These are phyloP conservation scores for Delphinella strobiligena DNA, from an alignment of 2,329 filamentous ascomycete species.

Conservation along the genomic window DNA sequence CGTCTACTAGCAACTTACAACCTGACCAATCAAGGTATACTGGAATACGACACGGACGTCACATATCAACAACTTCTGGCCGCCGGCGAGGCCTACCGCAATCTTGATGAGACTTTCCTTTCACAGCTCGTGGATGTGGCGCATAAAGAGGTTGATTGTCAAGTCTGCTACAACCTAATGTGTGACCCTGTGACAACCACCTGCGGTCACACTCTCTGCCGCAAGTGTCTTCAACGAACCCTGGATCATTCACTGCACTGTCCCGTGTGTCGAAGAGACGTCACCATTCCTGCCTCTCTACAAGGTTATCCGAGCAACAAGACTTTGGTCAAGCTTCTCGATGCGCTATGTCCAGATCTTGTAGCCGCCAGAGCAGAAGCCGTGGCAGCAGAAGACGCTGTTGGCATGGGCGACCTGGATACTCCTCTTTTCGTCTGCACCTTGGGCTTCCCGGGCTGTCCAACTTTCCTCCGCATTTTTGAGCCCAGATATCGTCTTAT, in stretches of 20 bases:
- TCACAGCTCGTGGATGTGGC: conserved; percentile 48
- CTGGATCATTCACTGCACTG: conserved; percentile 69
- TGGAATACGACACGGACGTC: conserved; percentile 46
- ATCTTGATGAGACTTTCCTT: conserved; percentile 40
- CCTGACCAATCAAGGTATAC: conserved; percentile 49
- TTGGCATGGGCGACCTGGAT: conserved; percentile 43
- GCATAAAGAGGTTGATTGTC: conserved; percentile 68
- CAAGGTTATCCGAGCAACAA: conserved; percentile 46
- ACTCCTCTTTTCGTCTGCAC: conserved; percentile 73
- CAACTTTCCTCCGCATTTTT: conserved; percentile 81
- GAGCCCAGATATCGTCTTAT: conserved; percentile 87
- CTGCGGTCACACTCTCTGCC: conserved; percentile 85
- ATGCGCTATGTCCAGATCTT: conserved; percentile 57
- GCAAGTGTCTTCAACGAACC: conserved; percentile 62
- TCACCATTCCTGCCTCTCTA: conserved; percentile 43
- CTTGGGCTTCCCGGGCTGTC: conserved; percentile 68
- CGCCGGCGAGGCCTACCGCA: conserved; percentile 24
- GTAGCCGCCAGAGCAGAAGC: conserved; percentile 46
- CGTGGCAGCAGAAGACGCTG: conserved; percentile 45
- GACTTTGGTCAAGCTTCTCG: conserved; percentile 50
- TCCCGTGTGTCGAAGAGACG: conserved; percentile 61
- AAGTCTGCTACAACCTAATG: conserved; percentile 74
- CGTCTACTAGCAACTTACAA: conserved; percentile 54
- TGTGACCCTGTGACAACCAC: conserved; percentile 71
- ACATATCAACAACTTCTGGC: conserved; percentile 32